Conservation (phyloP, 257 asterid genomes). For the Nicotiana tomentosiformis region DNA sequence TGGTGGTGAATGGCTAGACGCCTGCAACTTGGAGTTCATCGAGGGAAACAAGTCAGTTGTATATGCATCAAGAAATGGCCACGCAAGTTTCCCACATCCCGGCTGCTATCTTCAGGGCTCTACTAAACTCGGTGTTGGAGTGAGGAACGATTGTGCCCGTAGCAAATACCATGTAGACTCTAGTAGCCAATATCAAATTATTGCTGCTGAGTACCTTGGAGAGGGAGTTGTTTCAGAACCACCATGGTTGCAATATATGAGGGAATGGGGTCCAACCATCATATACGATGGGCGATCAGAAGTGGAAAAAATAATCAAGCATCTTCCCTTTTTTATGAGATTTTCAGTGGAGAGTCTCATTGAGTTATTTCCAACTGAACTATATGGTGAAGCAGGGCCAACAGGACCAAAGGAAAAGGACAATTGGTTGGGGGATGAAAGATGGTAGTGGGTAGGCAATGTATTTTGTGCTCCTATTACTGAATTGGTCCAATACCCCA, state of each 20-base stretch:
- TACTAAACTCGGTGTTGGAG: constrained; percentile 52
- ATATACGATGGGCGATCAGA: constrained; percentile 54
- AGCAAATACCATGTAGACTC: constrained; percentile 60
- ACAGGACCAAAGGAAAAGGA: constrained; percentile 96
- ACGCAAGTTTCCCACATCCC: constrained; percentile 74
- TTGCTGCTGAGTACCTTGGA: constrained; percentile 76
- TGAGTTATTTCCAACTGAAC: constrained; percentile 70
- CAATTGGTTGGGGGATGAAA: constrained; percentile 83
- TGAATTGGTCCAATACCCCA: neutral
- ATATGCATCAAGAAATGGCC: constrained; percentile 72
- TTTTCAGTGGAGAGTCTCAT: constrained; percentile 55
- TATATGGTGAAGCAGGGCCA: constrained; percentile 87
- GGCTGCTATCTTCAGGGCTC: constrained; percentile 85
- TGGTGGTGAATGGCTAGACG: constrained; percentile 76
- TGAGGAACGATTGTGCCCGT: constrained; percentile 58
- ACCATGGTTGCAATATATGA: constrained; percentile 82
- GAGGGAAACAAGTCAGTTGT: constrained; percentile 60
- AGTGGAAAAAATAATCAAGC: constrained; percentile 61
- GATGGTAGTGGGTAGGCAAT: constrained; percentile 25
- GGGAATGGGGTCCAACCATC: constrained; percentile 92
- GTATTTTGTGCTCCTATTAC: neutral
- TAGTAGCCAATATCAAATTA: constrained; percentile 39
- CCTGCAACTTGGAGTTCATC: constrained; percentile 60
- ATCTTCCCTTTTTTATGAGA: constrained; percentile 66
- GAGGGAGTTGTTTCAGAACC: constrained; percentile 51